These are phyloP conservation scores for Salvia miltiorrhiza DNA, from an alignment of 257 asterid genomes.

Conservation along the genomic window DNA sequence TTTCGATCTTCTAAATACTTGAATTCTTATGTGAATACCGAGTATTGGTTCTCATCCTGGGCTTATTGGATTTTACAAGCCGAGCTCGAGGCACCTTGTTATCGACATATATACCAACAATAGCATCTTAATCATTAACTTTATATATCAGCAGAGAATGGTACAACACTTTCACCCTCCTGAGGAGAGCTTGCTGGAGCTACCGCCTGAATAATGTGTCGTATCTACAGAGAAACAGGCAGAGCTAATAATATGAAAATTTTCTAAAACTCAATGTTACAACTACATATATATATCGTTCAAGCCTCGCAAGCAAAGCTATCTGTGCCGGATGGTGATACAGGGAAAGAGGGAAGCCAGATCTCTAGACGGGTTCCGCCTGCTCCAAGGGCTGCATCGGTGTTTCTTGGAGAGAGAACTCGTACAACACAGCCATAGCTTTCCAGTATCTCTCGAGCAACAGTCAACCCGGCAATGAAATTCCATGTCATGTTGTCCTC, in stretches of 20 bases:
- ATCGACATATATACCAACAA: background rate
- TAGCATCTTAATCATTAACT: background rate
- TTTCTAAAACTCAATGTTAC: background rate
- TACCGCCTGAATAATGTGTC: background rate
- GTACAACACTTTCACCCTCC: background rate
- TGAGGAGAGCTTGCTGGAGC: background rate
- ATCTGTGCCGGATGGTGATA: slow-evolving; percentile 27
- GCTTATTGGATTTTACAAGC: no score
- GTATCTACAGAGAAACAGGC: slow-evolving; percentile 15
- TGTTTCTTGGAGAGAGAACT: slow-evolving; percentile 67
- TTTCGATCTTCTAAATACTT: no score
- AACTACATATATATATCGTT: no score
- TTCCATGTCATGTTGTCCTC: slow-evolving; percentile 95
- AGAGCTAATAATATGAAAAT: background rate
- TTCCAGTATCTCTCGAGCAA: slow-evolving; percentile 92
- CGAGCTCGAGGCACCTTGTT: no score
- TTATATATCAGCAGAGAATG: background rate
- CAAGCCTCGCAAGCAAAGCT: slow-evolving; percentile 24
- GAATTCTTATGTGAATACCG: no score
- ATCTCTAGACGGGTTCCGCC: slow-evolving; percentile 91
- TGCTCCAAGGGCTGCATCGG: slow-evolving; percentile 47
- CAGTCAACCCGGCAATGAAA: slow-evolving; percentile 83
- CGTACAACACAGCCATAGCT: slow-evolving; percentile 83
- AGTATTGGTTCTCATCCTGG: no score
- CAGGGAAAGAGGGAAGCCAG: slow-evolving; percentile 72